phyloP scores from a whole-genome alignment of 1,284 basidiomycete genomes.

The Pseudozyma sp. region DNA sequence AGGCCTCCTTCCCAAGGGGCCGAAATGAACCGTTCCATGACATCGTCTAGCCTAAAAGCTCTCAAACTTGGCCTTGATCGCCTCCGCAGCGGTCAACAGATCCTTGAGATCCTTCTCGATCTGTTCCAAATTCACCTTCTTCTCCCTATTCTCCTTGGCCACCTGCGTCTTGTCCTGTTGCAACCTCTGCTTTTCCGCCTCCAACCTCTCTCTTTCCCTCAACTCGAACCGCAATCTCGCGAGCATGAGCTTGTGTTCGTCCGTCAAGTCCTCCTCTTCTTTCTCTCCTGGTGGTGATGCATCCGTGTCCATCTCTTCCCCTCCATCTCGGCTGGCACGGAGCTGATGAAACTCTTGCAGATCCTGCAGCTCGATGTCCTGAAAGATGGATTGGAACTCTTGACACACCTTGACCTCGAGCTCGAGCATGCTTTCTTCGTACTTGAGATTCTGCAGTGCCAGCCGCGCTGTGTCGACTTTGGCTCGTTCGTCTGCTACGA shows the following conservation, averaged over 20 bases:
- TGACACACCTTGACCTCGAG: constrained; percentile 42
- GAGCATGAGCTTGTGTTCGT: constrained; percentile 43
- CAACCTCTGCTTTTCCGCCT: constrained; percentile 32
- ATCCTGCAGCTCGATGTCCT: constrained; percentile 37
- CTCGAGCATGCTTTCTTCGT: constrained; percentile 49
- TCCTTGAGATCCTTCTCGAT: constrained; percentile 36
- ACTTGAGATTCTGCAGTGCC: constrained; percentile 43
- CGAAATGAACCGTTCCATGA: too few species aligned
- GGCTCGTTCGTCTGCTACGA: constrained; percentile 28
- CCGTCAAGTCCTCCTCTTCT: constrained; percentile 7
- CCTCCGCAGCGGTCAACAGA: constrained; percentile 18
- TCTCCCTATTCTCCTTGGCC: constrained; percentile 42
- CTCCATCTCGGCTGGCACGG: not conserved
- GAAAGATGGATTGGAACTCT: constrained; percentile 49
- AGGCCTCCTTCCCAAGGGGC: not conserved
- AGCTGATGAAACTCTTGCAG: constrained; percentile 26
- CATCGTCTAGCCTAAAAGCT: constrained; percentile 12
- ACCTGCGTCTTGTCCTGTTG: constrained; percentile 36
- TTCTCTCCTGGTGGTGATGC: not conserved
- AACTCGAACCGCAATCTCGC: constrained; percentile 38
- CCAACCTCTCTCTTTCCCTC: constrained; percentile 35
- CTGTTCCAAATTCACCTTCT: constrained; percentile 41
- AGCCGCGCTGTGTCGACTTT: constrained; percentile 41
- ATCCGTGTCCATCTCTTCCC: not conserved
- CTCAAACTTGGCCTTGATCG: constrained; percentile 28